Conservation (phyloP, 2,329 filamentous ascomycete genomes). For the Fusarium sp. region DNA sequence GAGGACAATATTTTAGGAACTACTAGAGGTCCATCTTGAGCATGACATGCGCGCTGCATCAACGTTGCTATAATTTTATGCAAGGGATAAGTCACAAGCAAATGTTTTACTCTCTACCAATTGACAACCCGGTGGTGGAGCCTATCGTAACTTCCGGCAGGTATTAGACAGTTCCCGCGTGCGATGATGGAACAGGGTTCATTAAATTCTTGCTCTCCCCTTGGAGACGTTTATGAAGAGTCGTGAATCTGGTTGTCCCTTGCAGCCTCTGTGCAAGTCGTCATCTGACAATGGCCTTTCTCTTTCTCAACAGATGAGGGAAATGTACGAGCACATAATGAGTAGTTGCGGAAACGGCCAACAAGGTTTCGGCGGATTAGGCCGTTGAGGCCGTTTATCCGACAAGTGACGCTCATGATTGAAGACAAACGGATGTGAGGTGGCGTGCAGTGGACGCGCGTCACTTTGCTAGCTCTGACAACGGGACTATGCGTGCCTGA, state of each 20-base stretch:
- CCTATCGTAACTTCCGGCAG: background rate
- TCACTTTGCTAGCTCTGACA: background rate
- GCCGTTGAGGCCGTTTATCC: background rate
- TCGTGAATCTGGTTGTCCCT: too few species aligned
- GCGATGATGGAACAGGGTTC: background rate
- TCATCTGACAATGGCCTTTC: background rate
- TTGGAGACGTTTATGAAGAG: background rate
- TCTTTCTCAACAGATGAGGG: background rate
- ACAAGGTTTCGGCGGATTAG: background rate
- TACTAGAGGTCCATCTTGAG: background rate
- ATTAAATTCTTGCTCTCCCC: background rate
- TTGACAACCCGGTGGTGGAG: background rate
- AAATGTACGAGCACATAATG: background rate
- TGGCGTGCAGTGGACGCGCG: background rate
- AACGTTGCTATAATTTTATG: background rate
- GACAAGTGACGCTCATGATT: background rate
- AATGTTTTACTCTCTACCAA: background rate
- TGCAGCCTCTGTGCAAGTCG: background rate
- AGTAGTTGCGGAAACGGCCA: background rate
- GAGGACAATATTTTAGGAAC: accelerated
- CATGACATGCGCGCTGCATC: background rate
- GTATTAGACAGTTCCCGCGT: background rate
- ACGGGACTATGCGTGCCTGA: background rate
- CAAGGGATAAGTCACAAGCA: background rate
- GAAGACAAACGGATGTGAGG: background rate